Percentiles rank a stretch among this genome's conserved stretches.
phyloP scores from a whole-genome alignment of 352 stramenopile species.

The Thalassiosira exigua region DNA sequence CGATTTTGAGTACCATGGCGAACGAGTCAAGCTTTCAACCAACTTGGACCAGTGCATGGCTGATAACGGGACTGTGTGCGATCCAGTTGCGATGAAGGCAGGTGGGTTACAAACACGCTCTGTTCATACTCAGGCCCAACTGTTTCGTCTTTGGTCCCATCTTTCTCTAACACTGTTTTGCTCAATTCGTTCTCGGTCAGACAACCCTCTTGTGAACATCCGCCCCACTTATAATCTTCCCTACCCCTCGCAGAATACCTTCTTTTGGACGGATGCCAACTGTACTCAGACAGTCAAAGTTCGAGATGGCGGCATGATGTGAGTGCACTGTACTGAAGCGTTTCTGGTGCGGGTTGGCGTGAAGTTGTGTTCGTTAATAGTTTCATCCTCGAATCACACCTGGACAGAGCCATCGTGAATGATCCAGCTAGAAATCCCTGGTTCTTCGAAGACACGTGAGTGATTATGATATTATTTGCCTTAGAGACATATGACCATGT shows the following conservation, averaged over 20 bases:
- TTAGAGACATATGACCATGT: too few species aligned
- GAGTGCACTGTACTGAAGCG: too few species aligned
- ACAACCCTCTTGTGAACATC: conserved; percentile 36
- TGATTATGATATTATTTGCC: too few species aligned
- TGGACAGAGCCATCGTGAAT: conserved; percentile 48
- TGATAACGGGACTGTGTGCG: conserved; percentile 51
- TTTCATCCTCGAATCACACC: too few species aligned
- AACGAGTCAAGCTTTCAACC: conserved; percentile 30
- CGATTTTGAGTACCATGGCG: conserved; percentile 47
- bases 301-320: conserved; percentile 54
- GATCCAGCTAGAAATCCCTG: conserved; percentile 31
- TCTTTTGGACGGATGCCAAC: conserved; percentile 56
- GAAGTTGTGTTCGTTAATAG: too few species aligned
- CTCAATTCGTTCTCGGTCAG: not conserved
- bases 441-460: conserved; percentile 45
- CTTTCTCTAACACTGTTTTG: not conserved
- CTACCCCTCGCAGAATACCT: conserved; percentile 52
- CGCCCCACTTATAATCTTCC: conserved; percentile 47
- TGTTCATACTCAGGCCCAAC: not conserved
- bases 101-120: not conserved
- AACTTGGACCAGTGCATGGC: conserved; percentile 45
- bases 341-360: not conserved
- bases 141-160: not conserved
- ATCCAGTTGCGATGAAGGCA: conserved; percentile 40
- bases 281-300: conserved; percentile 58